Conservation (phyloP, 202 grass and related monocot genomes). For the Panicum hallii region DNA sequence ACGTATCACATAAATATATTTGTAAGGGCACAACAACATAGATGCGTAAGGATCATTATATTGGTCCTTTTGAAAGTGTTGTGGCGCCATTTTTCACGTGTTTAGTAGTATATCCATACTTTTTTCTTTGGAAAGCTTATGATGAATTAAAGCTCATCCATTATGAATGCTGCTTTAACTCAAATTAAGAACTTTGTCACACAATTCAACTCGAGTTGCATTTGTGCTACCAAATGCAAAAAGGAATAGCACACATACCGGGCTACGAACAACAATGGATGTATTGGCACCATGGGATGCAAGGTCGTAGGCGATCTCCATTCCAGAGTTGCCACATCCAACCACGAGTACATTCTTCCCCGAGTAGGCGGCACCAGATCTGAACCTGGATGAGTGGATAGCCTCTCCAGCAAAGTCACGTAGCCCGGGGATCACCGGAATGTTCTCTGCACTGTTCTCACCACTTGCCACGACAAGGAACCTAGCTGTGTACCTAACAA, state of each 20-base stretch:
- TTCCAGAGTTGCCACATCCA: neutral
- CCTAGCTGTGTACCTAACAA: neutral
- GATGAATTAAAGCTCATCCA: too few relatives aligned
- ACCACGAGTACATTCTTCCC: neutral
- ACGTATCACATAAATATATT: neutral
- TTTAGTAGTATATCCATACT: too few relatives aligned
- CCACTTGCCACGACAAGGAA: conserved; percentile 47
- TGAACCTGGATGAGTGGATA: conserved; percentile 31
- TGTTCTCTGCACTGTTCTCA: conserved; percentile 54
- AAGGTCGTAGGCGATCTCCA: neutral
- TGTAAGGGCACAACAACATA: neutral
- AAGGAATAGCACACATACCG: neutral
- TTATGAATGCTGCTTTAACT: neutral
- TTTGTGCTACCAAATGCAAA: neutral
- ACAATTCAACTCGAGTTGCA: neutral
- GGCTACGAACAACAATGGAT: neutral
- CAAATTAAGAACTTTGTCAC: neutral
- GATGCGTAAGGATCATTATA: neutral
- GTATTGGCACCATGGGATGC: neutral
- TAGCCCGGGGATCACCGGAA: conserved; percentile 41
- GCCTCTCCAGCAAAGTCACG: conserved; percentile 14
- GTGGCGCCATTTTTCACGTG: neutral
- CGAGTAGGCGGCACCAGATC: neutral
- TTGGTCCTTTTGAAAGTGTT: too few relatives aligned
- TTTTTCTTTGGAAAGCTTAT: too few relatives aligned